Evolutionary conservation across 345 rosid genomes (phyloP), one percentile per base, ranked within the genome.

Genomic region (Crucihimalaya himalaica): DNA sequence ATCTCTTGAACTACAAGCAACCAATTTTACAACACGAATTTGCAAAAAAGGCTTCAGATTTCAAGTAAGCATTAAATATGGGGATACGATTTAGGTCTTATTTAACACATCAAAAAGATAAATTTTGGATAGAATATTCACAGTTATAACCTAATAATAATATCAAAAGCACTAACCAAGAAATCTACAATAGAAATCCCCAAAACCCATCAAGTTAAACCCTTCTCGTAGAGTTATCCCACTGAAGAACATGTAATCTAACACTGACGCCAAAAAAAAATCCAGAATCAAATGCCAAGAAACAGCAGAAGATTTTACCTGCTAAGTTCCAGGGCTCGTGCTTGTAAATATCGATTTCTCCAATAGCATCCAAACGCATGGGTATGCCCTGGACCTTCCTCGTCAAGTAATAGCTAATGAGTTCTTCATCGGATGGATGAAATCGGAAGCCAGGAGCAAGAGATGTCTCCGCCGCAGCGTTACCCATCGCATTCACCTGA

Each of bases 401-500:
- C 80, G 85, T 92, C 79, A 92, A 82, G 86, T 88, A 89, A 74
- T 85, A 89, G 68, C 85, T 79, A 10, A 86, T 82, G 23, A 92
- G 82, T 75, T 92, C 97, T 73, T 92, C 96, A 31, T 85, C 96
- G 1, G 93, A 83, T 3, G 97, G 97, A 61, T 91, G 96, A 72
- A 89, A 92, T 77, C 96, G 85, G 54, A 87, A 87, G 19, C 97
- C 97, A 21, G 97, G 97, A 21, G 90, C 90, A 67, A 89, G 78
- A 5, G 89, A 85, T 15, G 86, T 73, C 13, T 82, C 66, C 5
- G 60, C 20, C 40, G 74, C 31, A 0, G 66, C 54, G 37, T n/a
- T n/a, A n/a, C n/a, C n/a, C n/a, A n/a, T n/a, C n/a, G n/a, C n/a
- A n/a, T 13, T 40, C 10, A 13, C 45, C 13, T 2, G 12, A 37